Conservation (phyloP, 1,139 yeast species). For the Suhomyces maxii region DNA sequence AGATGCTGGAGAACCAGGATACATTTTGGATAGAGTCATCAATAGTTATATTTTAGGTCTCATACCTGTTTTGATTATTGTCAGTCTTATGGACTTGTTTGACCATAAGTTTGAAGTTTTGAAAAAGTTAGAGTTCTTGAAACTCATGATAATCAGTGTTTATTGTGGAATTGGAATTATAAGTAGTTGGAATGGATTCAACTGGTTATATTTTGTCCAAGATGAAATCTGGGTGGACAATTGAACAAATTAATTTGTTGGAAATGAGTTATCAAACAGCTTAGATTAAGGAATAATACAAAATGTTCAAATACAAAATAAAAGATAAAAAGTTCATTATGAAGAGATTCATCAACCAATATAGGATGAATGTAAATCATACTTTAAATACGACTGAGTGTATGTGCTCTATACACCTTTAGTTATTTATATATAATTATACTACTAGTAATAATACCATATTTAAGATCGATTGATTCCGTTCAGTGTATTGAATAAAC, state of each 20-base stretch:
- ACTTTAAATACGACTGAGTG: too few relatives aligned
- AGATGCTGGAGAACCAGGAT: constrained; percentile 37
- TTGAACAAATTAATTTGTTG: not conserved
- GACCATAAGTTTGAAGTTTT: constrained; percentile 51
- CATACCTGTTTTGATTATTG: constrained; percentile 58
- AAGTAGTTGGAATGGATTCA: constrained; percentile 84
- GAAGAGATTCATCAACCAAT: too few relatives aligned
- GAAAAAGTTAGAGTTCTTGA: constrained; percentile 64
- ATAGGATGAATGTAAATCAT: too few relatives aligned
- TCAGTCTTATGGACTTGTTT: constrained; percentile 58
- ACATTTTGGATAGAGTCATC: constrained; percentile 71
- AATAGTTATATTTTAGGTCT: constrained; percentile 68
- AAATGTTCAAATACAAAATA: too few relatives aligned
- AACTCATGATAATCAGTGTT: constrained; percentile 79
- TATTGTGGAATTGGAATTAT: constrained; percentile 86
- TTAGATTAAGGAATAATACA: too few relatives aligned
- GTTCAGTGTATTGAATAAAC: too few relatives aligned
- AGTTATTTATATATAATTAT: too few relatives aligned
- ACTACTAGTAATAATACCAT: not conserved
- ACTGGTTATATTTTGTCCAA: constrained; percentile 83
- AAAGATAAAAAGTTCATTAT: too few relatives aligned
- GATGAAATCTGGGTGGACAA: constrained; percentile 57
- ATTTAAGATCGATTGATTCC: too few relatives aligned
- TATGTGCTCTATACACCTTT: too few relatives aligned
- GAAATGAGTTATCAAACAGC: not conserved